Evolutionary conservation across 2,329 filamentous ascomycete species (phyloP).

Genomic region (Cercospora sp.): DNA sequence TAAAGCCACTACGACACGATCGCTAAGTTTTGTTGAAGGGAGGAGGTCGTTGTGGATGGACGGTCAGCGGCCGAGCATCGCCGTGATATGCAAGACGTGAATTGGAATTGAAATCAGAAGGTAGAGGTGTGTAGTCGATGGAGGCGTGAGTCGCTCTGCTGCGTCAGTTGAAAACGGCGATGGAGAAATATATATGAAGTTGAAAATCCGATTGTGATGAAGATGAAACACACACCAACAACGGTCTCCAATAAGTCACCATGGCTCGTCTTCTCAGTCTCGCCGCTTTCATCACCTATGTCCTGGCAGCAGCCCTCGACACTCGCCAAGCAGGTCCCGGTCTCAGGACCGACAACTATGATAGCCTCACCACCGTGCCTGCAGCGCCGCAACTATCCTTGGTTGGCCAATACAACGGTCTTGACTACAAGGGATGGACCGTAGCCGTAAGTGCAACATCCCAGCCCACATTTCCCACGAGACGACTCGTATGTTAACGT

Average conservation of each 20-base stretch:
- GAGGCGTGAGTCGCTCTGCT: no score
- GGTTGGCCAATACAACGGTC: not conserved
- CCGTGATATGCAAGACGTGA: not conserved
- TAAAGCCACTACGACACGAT: no score
- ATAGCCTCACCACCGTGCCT: not conserved
- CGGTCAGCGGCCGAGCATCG: not conserved
- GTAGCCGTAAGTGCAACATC: not conserved
- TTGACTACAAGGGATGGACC: not conserved
- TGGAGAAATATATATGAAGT: no score
- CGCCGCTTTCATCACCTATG: not conserved
- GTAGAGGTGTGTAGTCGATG: no score
- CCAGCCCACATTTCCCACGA: no score
- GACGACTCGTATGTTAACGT: no score
- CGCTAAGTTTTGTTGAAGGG: not conserved
- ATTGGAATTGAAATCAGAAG: no score
- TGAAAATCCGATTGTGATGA: no score
- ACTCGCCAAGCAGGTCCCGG: not conserved
- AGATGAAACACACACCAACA: no score
- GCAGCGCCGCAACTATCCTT: not conserved
- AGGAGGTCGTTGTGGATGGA: not conserved
- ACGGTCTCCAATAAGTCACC: no score
- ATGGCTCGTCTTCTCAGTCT: not conserved
- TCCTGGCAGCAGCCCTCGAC: not conserved
- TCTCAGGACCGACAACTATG: not conserved
- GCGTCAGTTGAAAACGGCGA: no score